Conservation (phyloP, 805 yeast genomes). For the Diddensiella caesifluorescens region DNA sequence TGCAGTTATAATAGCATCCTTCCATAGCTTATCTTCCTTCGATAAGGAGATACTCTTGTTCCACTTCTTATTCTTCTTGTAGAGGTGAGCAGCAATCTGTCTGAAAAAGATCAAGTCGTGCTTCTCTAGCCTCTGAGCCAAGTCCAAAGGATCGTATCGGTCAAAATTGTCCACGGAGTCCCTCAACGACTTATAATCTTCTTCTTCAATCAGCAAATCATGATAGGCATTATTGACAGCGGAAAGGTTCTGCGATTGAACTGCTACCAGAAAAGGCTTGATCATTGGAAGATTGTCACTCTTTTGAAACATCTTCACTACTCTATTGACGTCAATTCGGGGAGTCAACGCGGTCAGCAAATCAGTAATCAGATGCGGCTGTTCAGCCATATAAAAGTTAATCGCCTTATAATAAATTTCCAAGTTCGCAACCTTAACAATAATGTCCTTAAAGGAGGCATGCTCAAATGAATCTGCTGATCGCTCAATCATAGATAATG, state of each 20-base stretch:
- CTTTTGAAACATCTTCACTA: constrained; percentile 88
- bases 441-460: constrained; percentile 84
- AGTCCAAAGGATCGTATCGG: constrained; percentile 84
- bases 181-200: constrained; percentile 85
- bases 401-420: constrained; percentile 97
- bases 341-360: constrained; percentile 78
- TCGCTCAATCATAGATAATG: constrained; percentile 92
- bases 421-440: constrained; percentile 90
- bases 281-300: constrained; percentile 94
- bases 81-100: constrained; percentile 90
- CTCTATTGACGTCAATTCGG: constrained; percentile 89
- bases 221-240: constrained; percentile 94
- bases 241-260: constrained; percentile 81
- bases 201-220: constrained; percentile 91
- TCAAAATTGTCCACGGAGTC: constrained; percentile 85
- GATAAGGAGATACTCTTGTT: constrained; percentile 79
- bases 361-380: constrained; percentile 86
- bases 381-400: constrained; percentile 86
- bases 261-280: constrained; percentile 90
- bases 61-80: constrained; percentile 93
- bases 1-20: constrained; percentile 90
- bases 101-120: constrained; percentile 89
- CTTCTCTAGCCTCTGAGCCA: constrained; percentile 89
- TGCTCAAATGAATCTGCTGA: constrained; percentile 93
- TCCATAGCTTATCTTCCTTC: constrained; percentile 91